Conservation (phyloP, 1,284 basidiomycete species). For the Rhodotorula mucilaginosa region DNA sequence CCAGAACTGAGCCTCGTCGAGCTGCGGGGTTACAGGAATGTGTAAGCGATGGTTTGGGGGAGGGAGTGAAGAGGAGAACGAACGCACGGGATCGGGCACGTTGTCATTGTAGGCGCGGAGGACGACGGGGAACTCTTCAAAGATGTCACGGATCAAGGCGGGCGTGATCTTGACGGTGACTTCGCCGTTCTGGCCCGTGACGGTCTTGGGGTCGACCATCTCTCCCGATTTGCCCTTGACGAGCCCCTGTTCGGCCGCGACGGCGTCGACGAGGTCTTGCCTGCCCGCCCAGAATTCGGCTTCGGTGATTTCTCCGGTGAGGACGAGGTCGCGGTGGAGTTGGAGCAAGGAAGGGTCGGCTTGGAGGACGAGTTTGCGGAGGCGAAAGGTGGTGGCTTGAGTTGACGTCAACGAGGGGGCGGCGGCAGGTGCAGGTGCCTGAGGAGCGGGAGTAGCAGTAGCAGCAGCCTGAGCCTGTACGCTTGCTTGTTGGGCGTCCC, state of each 20-base stretch:
- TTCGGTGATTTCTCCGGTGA: constrained; percentile 79
- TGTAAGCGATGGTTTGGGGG: too few species aligned
- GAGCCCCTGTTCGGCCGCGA: constrained; percentile 64
- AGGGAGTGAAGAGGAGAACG: neutral
- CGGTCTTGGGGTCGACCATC: constrained; percentile 83
- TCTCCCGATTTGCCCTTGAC: constrained; percentile 58
- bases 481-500: constrained; percentile 29
- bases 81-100: constrained; percentile 73
- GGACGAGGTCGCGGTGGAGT: constrained; percentile 80
- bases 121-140: constrained; percentile 95
- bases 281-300: constrained; percentile 93
- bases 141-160: constrained; percentile 89
- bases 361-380: constrained; percentile 75
- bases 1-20: constrained; percentile 65
- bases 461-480: constrained; percentile 2
- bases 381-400: constrained; percentile 39
- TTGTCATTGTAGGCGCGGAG: constrained; percentile 87
- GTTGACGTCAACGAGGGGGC: constrained; percentile 44
- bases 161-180: constrained; percentile 89
- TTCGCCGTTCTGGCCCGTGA: constrained; percentile 69
- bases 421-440: constrained; percentile 46
- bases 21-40: neutral
- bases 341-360: constrained; percentile 69
- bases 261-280: constrained; percentile 67
- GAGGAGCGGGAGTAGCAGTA: constrained; percentile 58